Base-by-base conservation (phyloP, 441 rosid species). In the Geranium incanum region DNA sequence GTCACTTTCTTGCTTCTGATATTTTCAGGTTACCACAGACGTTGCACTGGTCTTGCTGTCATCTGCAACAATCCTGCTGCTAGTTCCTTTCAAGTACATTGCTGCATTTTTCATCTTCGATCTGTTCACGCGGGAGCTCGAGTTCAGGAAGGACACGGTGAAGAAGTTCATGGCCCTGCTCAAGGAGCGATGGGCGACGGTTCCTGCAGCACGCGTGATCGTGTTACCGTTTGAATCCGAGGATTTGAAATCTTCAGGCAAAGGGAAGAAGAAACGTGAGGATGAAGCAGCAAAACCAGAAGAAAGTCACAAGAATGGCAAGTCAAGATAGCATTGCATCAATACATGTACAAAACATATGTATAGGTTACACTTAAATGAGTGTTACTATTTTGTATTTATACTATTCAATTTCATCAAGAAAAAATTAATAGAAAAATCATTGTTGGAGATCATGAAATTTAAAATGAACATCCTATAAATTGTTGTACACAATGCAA, bases 131-230 rank as follows among this genome's bases (percentile, higher is more conserved):
- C 87, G 90, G 75, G 94, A 94, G 85, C 93, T 94, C 0, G 85
- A 89, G 73, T 86, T 90, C 81, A 87, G 97, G 65, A 87, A 79
- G 79, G 88, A 86, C 76, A 92, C 82, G 95, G 99, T 88, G 36
- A 82, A 72, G 69, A 89, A 72, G 80, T 88, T 94, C 75, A 79
- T 67, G 55, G 82, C 80, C 63, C 52, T 88, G 7, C 37, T 94
- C 68, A 88, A 80, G 82, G 97, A 95, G 71, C 94, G 97, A 12
- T 94, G 99, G 97, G 84, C 84, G 57, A 89, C 86, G 36, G 79
- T 95, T 73, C 97, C 97, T 66, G 97, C 97, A 0, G 82, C 97
- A 16, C 92, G 93, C 2, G 97, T 95, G 5, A 74, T 81, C 13
- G 99, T 92, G 7, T 83, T 92, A 74, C 97, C 97, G 2, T 85